These are phyloP conservation scores for Pseudogymnoascus sp. DNA, from an alignment of 2,329 filamentous ascomycete genomes.

Conservation along the genomic window DNA sequence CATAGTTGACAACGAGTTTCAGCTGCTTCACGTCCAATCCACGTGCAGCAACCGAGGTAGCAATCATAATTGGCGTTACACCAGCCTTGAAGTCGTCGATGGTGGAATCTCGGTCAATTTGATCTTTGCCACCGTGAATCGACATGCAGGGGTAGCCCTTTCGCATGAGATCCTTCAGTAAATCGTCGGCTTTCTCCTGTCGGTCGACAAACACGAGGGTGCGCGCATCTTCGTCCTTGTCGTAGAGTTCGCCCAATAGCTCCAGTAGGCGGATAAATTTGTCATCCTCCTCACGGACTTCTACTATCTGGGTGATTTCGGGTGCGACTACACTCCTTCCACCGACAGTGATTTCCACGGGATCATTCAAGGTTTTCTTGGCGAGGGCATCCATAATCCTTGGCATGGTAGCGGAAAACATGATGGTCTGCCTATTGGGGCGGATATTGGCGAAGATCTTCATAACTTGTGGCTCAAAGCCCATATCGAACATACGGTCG, in stretches of 20 bases:
- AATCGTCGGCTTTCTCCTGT: conserved; percentile 80
- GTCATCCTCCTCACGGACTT: conserved; percentile 71
- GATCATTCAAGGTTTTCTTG: conserved; percentile 77
- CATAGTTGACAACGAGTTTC: conserved; percentile 93
- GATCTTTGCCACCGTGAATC: conserved; percentile 89
- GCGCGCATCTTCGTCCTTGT: conserved; percentile 81
- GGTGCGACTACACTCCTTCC: conserved; percentile 80
- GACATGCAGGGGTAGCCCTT: conserved; percentile 90
- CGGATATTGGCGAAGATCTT: conserved; percentile 90
- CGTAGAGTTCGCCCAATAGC: conserved; percentile 79
- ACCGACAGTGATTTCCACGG: conserved; percentile 88
- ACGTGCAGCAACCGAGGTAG: conserved; percentile 90
- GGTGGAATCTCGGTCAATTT: conserved; percentile 85
- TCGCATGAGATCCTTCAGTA: conserved; percentile 70
- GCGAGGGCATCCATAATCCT: conserved; percentile 86
- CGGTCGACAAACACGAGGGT: conserved; percentile 87
- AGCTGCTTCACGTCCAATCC: conserved; percentile 94
- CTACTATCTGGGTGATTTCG: conserved; percentile 90
- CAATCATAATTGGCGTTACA: conserved; percentile 81
- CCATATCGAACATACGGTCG: conserved; percentile 99
- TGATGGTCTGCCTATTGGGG: conserved; percentile 85
- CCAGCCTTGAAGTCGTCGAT: conserved; percentile 93
- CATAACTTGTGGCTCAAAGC: conserved; percentile 96
- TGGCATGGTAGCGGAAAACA: conserved; percentile 96
- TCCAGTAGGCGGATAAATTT: conserved; percentile 84